Conservation (phyloP, 768 basidiomycete species). For the Daedaleopsis nitida region DNA sequence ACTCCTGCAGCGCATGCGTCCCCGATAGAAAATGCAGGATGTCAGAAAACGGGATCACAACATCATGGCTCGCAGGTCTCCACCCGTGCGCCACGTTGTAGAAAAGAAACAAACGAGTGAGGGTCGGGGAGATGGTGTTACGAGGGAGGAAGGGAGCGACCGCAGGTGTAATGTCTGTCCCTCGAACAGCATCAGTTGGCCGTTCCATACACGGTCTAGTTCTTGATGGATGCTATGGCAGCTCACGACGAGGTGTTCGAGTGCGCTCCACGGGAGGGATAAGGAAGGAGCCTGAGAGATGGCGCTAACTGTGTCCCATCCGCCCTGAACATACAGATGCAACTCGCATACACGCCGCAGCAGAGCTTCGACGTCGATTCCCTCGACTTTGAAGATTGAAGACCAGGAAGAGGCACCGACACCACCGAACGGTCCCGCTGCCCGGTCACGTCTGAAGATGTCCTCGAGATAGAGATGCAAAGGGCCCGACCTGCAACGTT, state of each 20-base stretch:
- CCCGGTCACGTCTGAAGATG: too few relatives aligned
- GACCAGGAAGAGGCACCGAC: too few relatives aligned
- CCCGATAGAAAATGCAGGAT: too few relatives aligned
- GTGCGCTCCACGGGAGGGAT: neutral
- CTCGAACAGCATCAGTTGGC: neutral
- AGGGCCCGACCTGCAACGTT: too few relatives aligned
- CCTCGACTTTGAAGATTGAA: neutral
- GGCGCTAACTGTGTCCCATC: neutral
- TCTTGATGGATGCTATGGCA: neutral
- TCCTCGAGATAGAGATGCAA: too few relatives aligned
- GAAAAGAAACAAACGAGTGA: neutral
- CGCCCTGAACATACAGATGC: neutral
- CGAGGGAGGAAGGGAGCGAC: neutral
- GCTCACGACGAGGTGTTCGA: neutral
- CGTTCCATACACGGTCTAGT: too few relatives aligned
- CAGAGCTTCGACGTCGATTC: neutral
- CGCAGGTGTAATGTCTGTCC: neutral
- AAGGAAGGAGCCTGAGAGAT: neutral
- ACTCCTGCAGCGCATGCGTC: too few relatives aligned
- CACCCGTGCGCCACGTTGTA: neutral
- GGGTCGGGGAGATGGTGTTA: neutral
- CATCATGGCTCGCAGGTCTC: too few relatives aligned
- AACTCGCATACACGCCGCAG: neutral
- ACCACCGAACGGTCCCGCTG: too few relatives aligned
- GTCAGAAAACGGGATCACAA: too few relatives aligned